Percentiles rank a stretch among this genome's conserved stretches.
Evolutionary conservation across 2,329 filamentous ascomycete species (phyloP).

Genomic region (Lachnellula hyalina): DNA sequence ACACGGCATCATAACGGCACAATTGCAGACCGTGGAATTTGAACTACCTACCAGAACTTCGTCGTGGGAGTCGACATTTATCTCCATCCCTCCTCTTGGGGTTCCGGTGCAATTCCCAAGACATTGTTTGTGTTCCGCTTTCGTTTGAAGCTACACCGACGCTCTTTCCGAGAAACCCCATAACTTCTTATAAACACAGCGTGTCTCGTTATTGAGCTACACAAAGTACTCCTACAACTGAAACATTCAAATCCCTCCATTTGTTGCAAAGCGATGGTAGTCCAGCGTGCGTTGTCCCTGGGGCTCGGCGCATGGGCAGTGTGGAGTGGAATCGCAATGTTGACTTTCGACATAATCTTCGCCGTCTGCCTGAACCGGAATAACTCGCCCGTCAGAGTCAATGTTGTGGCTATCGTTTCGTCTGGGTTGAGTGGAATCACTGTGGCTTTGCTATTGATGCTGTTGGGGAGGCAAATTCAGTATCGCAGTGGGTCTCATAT

Average conservation of each 20-base stretch:
- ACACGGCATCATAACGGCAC: conserved; percentile 14
- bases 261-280: conserved; percentile 16
- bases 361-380: conserved; percentile 20
- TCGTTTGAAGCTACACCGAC: conserved; percentile 19
- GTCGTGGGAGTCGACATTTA: conserved; percentile 9
- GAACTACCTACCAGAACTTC: conserved; percentile 9
- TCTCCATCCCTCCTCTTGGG: conserved; percentile 4
- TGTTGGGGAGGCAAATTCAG: conserved; percentile 25
- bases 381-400: conserved; percentile 8
- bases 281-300: conserved; percentile 19
- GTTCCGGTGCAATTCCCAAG: conserved; percentile 10
- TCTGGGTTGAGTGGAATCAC: conserved; percentile 21
- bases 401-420: conserved; percentile 23
- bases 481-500: conserved; percentile 25
- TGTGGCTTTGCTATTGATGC: conserved; percentile 18
- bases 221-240: conserved; percentile 6
- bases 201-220: conserved; percentile 13
- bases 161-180: conserved; percentile 2
- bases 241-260: background rate
- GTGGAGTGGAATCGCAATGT: conserved; percentile 23
- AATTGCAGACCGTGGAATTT: conserved; percentile 16
- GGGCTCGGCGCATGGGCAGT: conserved; percentile 26
- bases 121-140: conserved; percentile 23
- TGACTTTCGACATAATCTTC: conserved; percentile 29
- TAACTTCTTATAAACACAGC: conserved; percentile 8